phyloP scores from a whole-genome alignment of 805 yeast genomes.

The Starmerella etchellsii region DNA sequence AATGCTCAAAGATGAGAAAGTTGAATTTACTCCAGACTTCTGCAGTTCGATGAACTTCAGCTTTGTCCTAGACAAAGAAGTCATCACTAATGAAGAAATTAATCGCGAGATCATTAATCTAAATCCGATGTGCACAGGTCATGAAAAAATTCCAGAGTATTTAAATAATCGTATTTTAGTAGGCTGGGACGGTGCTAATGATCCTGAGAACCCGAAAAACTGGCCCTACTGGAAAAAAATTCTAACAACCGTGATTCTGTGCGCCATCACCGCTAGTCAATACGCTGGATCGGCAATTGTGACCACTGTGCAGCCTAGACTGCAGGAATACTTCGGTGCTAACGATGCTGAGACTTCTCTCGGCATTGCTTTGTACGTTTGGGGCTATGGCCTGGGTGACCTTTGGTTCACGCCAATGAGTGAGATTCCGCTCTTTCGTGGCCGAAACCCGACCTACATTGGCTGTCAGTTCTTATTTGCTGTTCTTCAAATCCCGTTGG shows the following conservation, averaged over 20 bases:
- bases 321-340: conserved; percentile 32
- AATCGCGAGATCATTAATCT: too few species aligned
- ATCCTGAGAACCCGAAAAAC: conserved; percentile 37
- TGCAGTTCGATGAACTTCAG: too few species aligned
- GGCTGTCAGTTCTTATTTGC: conserved; percentile 36
- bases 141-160: too few species aligned
- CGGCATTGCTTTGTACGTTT: conserved; percentile 42
- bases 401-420: conserved; percentile 44
- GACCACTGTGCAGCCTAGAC: conserved; percentile 39
- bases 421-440: conserved; percentile 35
- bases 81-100: too few species aligned
- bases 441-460: conserved; percentile 39
- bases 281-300: conserved; percentile 50
- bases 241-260: conserved; percentile 31
- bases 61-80: too few species aligned
- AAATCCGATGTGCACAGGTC: too few species aligned
- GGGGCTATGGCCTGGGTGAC: conserved; percentile 52
- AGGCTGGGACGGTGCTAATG: conserved; percentile 26
- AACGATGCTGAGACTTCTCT: conserved; percentile 35
- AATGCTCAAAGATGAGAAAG: too few species aligned
- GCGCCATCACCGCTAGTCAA: conserved; percentile 38
- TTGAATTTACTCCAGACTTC: too few species aligned
- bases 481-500: conserved; percentile 45
- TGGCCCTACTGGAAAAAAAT: conserved; percentile 38
- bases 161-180: conserved; percentile 18